Evolutionary conservation across 2,329 filamentous ascomycete genomes (phyloP).

Genomic region (Thermothelomyces thermophilus): DNA sequence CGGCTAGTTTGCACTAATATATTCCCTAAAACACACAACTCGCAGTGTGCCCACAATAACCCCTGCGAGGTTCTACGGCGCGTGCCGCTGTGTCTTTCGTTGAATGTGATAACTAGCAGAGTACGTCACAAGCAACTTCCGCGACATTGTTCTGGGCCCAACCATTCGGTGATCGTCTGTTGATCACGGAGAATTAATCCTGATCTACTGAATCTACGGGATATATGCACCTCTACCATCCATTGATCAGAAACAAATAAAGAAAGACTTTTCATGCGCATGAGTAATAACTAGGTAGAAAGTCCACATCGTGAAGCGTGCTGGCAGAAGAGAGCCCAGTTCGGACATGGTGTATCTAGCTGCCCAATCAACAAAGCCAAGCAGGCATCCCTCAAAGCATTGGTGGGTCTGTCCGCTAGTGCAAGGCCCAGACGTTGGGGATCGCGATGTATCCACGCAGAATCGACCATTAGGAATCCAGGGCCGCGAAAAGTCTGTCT

Average conservation of each 20-base stretch:
- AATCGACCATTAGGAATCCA: background rate
- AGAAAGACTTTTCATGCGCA: too few species aligned
- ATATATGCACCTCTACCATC: background rate
- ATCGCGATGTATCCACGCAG: background rate
- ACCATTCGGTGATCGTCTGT: constrained; percentile 1
- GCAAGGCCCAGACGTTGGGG: background rate
- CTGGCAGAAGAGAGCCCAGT: too few species aligned
- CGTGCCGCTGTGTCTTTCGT: too few species aligned
- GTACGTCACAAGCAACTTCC: too few species aligned
- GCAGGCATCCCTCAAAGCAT: background rate
- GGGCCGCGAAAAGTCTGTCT: background rate
- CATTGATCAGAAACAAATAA: too few species aligned
- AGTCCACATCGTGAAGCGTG: too few species aligned
- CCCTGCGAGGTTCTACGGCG: too few species aligned
- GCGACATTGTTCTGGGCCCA: background rate
- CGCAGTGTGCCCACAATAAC: too few species aligned
- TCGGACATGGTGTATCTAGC: background rate
- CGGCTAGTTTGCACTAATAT: too few species aligned
- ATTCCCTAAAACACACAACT: too few species aligned
- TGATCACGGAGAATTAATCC: background rate
- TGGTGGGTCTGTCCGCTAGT: background rate
- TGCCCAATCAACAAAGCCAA: background rate
- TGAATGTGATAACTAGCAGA: too few species aligned
- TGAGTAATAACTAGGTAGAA: too few species aligned
- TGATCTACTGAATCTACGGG: background rate